Evolutionary conservation across 2,329 filamentous ascomycete species (phyloP), one percentile per base, ranked within the genome.

Genomic region (Mycogone perniciosa): DNA sequence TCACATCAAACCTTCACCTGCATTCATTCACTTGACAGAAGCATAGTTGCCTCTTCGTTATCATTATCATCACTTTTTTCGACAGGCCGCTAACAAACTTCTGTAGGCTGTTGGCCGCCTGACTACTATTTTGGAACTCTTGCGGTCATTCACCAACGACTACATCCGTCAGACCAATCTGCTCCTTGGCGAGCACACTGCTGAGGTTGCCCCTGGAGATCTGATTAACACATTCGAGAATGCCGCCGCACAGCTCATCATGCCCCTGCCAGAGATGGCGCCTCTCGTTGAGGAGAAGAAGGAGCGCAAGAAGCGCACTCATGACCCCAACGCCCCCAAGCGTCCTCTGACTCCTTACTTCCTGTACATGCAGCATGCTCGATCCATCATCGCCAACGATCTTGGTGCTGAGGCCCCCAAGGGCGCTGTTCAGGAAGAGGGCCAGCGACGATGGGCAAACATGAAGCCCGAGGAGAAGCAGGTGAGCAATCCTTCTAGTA

Each of bases 281-380:
- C 76, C 77, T 27, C 72, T 70, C 1, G 78, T 74, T 7, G 80
- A 83, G 62, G 82, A 84, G 67, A 87, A 89, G 79, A 90, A 90
- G 79, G 90, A 93, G 78, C 85, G 88, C 70, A 92, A 93, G 79
- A 91, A 91, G 77, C 82, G 85, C 55, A 84, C 83, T 39, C 84
- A 88, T 64, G 92, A 97, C 67, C 91, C 91, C 59, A 95, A 96
- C 68, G 91, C 91, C 6, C 92, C 92, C 54, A 97, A 96, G 81
- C 84, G 91, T 46, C 91, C 92, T 7, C 71, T 96, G 64, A 97
- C 92, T 5, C 90, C 92, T 2, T 96, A 95, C 76, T 96, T 97
- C 76, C 76, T 96, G 54, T 97, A 90, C 75, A 89, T 95, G 77
- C 87, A 95, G 68, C 85, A 87, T 57, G 89, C 89, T 57, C 87